Evolutionary conservation across 768 basidiomycete species (phyloP).

Genomic region (Leccinum truebloodii): DNA sequence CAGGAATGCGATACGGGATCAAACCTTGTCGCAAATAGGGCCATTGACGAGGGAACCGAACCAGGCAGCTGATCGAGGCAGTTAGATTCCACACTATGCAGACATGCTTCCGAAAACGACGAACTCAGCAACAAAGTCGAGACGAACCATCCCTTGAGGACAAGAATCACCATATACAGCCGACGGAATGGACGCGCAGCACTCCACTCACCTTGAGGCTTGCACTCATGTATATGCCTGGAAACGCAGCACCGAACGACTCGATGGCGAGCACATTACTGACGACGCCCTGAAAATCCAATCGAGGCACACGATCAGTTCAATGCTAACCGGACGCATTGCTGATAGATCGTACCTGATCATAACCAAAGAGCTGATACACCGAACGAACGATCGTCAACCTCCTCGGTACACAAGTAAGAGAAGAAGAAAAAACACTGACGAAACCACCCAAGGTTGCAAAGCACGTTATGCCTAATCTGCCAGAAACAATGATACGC

Average conservation of each 20-base stretch:
- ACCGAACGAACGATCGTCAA: slow-evolving; percentile 1
- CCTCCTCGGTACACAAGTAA: not conserved
- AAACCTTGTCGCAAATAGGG: slow-evolving; percentile 34
- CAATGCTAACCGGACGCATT: not conserved
- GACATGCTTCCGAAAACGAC: slow-evolving; percentile 5
- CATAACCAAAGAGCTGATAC: slow-evolving; percentile 34
- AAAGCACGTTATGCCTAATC: slow-evolving; percentile 34
- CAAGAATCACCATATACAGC: not conserved
- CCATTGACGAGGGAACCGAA: slow-evolving; percentile 32
- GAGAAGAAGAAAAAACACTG: slow-evolving; percentile 9
- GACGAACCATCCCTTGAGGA: slow-evolving; percentile 33
- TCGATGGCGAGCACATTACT: slow-evolving; percentile 36
- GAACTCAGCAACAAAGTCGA: slow-evolving; percentile 30
- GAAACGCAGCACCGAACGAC: slow-evolving; percentile 36
- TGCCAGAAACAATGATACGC: slow-evolving; percentile 1
- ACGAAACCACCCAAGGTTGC: slow-evolving; percentile 36
- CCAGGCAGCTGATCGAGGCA: slow-evolving; percentile 29
- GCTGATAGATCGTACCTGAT: slow-evolving; percentile 19
- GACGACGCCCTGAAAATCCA: slow-evolving; percentile 29
- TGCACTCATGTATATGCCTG: slow-evolving; percentile 30
- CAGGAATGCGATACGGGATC: not conserved
- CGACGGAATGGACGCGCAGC: not conserved
- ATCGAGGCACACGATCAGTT: not conserved
- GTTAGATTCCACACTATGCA: slow-evolving; percentile 9
- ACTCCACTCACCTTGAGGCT: slow-evolving; percentile 23